Percentiles rank a stretch among this genome's conserved stretches.
Conservation (phyloP, 1,284 basidiomycete genomes). For the Melampsora allii-populina region DNA sequence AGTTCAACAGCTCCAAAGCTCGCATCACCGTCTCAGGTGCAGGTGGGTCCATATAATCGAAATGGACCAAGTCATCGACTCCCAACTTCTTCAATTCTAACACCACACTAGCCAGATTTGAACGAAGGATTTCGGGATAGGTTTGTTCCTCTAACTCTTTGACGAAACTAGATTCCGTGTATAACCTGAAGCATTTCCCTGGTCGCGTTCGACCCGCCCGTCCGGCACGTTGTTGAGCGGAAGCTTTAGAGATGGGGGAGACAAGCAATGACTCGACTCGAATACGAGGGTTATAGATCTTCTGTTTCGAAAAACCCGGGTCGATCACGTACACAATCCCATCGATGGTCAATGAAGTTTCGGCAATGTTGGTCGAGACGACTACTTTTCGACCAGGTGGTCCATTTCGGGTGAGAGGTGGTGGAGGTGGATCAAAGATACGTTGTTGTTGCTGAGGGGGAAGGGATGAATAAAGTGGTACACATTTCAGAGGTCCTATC, state of each 20-base stretch:
- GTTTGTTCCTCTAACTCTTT: slow-evolving; percentile 92
- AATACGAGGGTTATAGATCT: slow-evolving; percentile 94
- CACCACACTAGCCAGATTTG: slow-evolving; percentile 77
- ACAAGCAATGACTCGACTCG: slow-evolving; percentile 92
- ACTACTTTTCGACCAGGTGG: slow-evolving; percentile 90
- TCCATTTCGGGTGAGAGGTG: slow-evolving; percentile 62
- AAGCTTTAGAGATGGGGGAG: slow-evolving; percentile 93
- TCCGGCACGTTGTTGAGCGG: slow-evolving; percentile 91
- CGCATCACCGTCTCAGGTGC: slow-evolving; percentile 98
- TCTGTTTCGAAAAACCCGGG: slow-evolving; percentile 95
- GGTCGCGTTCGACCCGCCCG: slow-evolving; percentile 93
- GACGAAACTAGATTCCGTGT: slow-evolving; percentile 98
- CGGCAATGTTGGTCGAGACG: slow-evolving; percentile 94
- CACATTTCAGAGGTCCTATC: slow-evolving; percentile 79
- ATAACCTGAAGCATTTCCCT: slow-evolving; percentile 95
- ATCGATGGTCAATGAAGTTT: slow-evolving; percentile 96
- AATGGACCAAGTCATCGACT: slow-evolving; percentile 63
- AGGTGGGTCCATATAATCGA: slow-evolving; percentile 95
- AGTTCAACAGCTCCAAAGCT: slow-evolving; percentile 90
- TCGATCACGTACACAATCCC: slow-evolving; percentile 99
- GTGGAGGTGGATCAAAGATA: slow-evolving; percentile 85
- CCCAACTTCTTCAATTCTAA: slow-evolving; percentile 92
- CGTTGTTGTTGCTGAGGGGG: slow-evolving; percentile 90
- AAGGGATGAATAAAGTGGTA: slow-evolving; percentile 89
- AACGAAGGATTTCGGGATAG: slow-evolving; percentile 82